A percentile compares a stretch with the other conserved stretches of the same genome.
phyloP scores from a whole-genome alignment of 2,329 filamentous ascomycete genomes.

The Cyclaneusma minus region DNA sequence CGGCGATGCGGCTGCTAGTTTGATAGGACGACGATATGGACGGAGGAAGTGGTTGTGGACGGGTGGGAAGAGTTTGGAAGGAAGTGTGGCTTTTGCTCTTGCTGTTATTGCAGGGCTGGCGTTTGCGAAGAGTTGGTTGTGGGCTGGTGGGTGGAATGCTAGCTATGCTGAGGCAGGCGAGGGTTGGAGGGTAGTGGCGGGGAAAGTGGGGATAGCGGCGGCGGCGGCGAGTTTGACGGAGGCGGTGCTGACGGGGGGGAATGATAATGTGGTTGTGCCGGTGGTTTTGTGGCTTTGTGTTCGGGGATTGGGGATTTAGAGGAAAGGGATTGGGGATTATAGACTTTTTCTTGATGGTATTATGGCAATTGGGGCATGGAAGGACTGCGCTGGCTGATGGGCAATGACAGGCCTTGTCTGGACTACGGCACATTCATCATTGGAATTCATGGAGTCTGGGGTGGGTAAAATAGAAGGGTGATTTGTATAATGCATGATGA shows the following conservation, averaged over 20 bases:
- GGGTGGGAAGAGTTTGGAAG: slow-evolving; percentile 89
- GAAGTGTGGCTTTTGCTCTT: slow-evolving; percentile 62
- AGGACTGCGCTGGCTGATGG: too few relatives aligned
- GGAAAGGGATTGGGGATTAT: too few relatives aligned
- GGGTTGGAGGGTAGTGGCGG: slow-evolving; percentile 49
- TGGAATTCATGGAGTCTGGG: too few relatives aligned
- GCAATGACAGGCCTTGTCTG: too few relatives aligned
- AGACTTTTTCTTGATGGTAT: too few relatives aligned
- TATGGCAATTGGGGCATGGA: too few relatives aligned
- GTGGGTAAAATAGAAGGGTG: too few relatives aligned
- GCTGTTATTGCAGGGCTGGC: slow-evolving; percentile 67
- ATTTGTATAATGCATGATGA: too few relatives aligned
- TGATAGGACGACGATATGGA: slow-evolving; percentile 78
- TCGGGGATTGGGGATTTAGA: slow-evolving; percentile 45
- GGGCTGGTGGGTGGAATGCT: slow-evolving; percentile 60
- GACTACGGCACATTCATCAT: too few relatives aligned
- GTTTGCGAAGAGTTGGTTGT: slow-evolving; percentile 57
- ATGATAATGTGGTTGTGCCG: slow-evolving; percentile 96
- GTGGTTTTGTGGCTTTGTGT: slow-evolving; percentile 87
- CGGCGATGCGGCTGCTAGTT: slow-evolving; percentile 82
- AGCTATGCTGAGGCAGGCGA: slow-evolving; percentile 62
- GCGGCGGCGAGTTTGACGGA: slow-evolving; percentile 79
- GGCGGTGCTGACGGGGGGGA: slow-evolving; percentile 87
- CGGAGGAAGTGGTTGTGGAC: slow-evolving; percentile 91
- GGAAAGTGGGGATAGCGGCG: slow-evolving; percentile 60